phyloP scores from a whole-genome alignment of 2,329 filamentous ascomycete species.

The Tricladium varicosporioides region DNA sequence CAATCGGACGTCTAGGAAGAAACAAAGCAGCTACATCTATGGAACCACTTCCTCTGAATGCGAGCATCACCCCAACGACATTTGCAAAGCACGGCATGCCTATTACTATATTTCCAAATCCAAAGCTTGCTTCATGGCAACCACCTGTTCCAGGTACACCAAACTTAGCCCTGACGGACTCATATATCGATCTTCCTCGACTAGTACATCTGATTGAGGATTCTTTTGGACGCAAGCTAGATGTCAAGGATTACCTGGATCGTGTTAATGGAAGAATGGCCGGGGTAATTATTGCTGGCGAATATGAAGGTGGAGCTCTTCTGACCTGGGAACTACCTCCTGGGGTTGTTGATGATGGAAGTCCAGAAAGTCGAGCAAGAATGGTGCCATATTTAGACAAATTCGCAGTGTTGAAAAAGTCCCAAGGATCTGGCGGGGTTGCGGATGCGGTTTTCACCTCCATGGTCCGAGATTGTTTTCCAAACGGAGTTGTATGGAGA shows the following conservation, averaged over 20 bases:
- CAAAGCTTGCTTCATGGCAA: constrained; percentile 63
- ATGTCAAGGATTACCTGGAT: constrained; percentile 77
- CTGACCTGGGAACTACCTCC: constrained; percentile 87
- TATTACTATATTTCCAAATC: constrained; percentile 76
- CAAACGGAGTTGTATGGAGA: constrained; percentile 82
- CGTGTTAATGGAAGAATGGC: constrained; percentile 81
- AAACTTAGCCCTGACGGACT: constrained; percentile 71
- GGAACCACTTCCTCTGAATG: constrained; percentile 32
- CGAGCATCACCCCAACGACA: constrained; percentile 58
- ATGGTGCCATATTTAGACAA: constrained; percentile 95
- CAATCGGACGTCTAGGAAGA: constrained; percentile 58
- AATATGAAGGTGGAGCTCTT: constrained; percentile 94
- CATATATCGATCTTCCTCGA: constrained; percentile 76
- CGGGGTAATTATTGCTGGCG: constrained; percentile 89
- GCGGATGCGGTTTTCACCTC: constrained; percentile 96
- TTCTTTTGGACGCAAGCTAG: constrained; percentile 82
- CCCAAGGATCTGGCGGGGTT: constrained; percentile 87
- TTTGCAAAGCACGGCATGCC: constrained; percentile 91
- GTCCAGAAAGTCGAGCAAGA: constrained; percentile 52
- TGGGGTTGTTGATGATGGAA: constrained; percentile 51
- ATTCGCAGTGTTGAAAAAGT: constrained; percentile 86
- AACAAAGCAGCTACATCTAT: constrained; percentile 14
- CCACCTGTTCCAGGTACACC: constrained; percentile 58
- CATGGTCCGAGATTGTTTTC: constrained; percentile 89
- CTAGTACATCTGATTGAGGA: constrained; percentile 89